Evolutionary conservation across 768 basidiomycete species (phyloP).

Genomic region (Mycena polygramma): DNA sequence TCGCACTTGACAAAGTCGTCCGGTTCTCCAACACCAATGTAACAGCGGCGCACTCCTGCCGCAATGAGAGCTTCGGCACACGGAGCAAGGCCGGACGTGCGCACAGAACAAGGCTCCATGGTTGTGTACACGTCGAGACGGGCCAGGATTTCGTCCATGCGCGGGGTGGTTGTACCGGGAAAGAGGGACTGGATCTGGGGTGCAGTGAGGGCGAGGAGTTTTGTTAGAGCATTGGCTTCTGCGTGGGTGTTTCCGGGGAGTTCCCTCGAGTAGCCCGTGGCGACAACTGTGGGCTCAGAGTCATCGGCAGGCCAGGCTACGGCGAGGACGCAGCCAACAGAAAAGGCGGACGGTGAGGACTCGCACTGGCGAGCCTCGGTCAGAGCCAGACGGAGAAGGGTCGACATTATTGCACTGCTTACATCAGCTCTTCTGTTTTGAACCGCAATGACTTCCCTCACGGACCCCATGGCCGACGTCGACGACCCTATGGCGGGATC

Average conservation of each 20-base stretch:
- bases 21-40: constrained; percentile 92
- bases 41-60: constrained; percentile 79
- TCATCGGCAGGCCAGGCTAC: constrained; percentile 43
- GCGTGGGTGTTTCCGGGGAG: constrained; percentile 96
- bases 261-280: constrained; percentile 92
- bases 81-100: constrained; percentile 88
- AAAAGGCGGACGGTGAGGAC: constrained; percentile 84
- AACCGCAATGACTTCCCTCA: constrained; percentile 67
- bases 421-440: constrained; percentile 27
- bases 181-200: constrained; percentile 61
- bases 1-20: constrained; percentile 95
- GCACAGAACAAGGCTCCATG: constrained; percentile 93
- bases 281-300: constrained; percentile 50
- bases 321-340: constrained; percentile 89
- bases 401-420: neutral
- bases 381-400: constrained; percentile 69
- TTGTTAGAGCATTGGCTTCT: constrained; percentile 92
- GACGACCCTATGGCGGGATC: constrained; percentile 76
- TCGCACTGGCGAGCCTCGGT: constrained; percentile 77
- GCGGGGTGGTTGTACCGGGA: constrained; percentile 47
- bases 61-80: constrained; percentile 88
- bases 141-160: constrained; percentile 64
- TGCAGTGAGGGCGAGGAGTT: constrained; percentile 64
- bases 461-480: constrained; percentile 52
- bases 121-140: constrained; percentile 91